Conservation (phyloP, 805 yeast species). For the Saccharomyces cerevisiae region DNA sequence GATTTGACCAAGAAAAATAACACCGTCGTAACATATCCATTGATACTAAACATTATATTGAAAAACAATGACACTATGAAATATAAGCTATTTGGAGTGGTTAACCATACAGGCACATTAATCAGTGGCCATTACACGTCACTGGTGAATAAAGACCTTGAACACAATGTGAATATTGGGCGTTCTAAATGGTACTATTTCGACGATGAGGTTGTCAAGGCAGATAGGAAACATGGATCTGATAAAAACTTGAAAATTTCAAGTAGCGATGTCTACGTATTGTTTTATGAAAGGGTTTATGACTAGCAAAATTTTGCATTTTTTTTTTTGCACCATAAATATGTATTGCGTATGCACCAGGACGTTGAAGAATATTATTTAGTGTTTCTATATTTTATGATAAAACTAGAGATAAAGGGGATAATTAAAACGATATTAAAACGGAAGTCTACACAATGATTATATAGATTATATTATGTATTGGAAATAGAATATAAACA, state of each 20-base stretch:
- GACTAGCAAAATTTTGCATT: neutral
- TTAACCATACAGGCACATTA: slow-evolving; percentile 63
- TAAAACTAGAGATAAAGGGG: neutral
- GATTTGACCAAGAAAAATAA: slow-evolving; percentile 47
- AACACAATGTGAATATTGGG: slow-evolving; percentile 27
- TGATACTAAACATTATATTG: slow-evolving; percentile 41
- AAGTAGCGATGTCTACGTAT: slow-evolving; percentile 57
- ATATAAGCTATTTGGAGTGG: slow-evolving; percentile 53
- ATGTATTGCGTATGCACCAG: too few relatives aligned
- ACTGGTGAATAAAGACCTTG: slow-evolving; percentile 42
- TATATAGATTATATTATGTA: neutral
- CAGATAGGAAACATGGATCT: slow-evolving; percentile 41
- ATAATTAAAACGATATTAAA: neutral
- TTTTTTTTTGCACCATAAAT: too few relatives aligned
- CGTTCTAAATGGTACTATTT: slow-evolving; percentile 60
- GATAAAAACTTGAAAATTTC: slow-evolving; percentile 34
- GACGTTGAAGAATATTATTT: neutral
- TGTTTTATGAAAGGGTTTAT: slow-evolving; percentile 48
- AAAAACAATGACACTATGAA: slow-evolving; percentile 29
- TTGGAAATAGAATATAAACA: neutral
- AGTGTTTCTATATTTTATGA: neutral
- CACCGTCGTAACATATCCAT: slow-evolving; percentile 47
- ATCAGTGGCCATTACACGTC: slow-evolving; percentile 75
- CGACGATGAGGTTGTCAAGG: slow-evolving; percentile 57
- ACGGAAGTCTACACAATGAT: neutral